Percentiles rank a stretch among this genome's conserved stretches.
Evolutionary conservation across 2,329 filamentous ascomycete genomes (phyloP).

Genomic region (Cladosporium sp.): DNA sequence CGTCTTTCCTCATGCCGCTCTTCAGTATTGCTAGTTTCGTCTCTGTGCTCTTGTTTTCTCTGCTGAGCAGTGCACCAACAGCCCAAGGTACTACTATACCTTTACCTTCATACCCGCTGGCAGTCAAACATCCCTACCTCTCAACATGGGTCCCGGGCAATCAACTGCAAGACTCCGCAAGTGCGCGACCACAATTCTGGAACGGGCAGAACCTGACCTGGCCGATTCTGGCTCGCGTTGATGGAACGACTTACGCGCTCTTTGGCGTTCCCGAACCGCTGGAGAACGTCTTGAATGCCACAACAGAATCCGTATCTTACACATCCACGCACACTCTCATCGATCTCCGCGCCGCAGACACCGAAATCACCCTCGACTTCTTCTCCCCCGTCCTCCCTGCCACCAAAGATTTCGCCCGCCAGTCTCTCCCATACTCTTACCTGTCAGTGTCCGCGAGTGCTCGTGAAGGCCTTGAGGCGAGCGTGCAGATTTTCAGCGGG

Average conservation of each 20-base stretch:
- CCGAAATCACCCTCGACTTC: constrained; percentile 31
- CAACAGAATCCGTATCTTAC: constrained; percentile 24
- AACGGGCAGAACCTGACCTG: constrained; percentile 30
- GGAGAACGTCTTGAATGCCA: constrained; percentile 17
- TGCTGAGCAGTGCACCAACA: neutral
- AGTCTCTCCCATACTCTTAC: constrained; percentile 35
- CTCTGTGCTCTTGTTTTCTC: neutral
- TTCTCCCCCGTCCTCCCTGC: constrained; percentile 32
- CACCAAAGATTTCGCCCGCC: constrained; percentile 28
- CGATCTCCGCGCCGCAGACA: constrained; percentile 23
- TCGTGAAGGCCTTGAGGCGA: neutral
- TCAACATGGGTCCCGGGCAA: constrained; percentile 33
- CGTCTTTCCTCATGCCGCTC: constrained; percentile 1
- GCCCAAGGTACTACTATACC: neutral
- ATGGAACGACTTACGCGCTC: constrained; percentile 28
- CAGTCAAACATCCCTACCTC: constrained; percentile 31
- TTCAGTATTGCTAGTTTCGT: neutral
- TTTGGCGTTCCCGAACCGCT: constrained; percentile 26
- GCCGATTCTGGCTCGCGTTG: constrained; percentile 31
- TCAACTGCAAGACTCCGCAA: constrained; percentile 22
- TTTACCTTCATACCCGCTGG: constrained; percentile 24
- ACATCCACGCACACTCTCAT: constrained; percentile 31
- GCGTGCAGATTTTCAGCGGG: constrained; percentile 31
- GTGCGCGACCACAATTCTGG: constrained; percentile 31
- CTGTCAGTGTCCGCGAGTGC: constrained; percentile 25